These are phyloP conservation scores for Sporothrix luriei DNA, from an alignment of 2,329 filamentous ascomycete species.

Conservation along the genomic window DNA sequence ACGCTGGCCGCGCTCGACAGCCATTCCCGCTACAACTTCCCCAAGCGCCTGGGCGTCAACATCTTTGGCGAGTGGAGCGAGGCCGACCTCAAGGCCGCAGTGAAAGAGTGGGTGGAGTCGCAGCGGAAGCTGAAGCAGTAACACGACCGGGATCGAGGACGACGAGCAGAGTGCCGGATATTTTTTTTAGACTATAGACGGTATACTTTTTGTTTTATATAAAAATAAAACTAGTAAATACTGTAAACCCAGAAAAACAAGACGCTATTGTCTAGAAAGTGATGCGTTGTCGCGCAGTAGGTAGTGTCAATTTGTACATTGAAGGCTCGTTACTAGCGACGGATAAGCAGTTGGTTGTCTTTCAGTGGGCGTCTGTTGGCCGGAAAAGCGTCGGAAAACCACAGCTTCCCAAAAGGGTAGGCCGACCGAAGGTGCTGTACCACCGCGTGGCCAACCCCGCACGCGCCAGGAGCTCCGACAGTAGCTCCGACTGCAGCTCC, in stretches of 20 bases:
- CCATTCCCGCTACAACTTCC: conserved; percentile 58
- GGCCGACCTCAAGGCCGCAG: conserved; percentile 23
- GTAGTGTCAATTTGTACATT: background rate
- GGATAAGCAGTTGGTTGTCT: background rate
- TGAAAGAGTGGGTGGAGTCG: conserved; percentile 28
- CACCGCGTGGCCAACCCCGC: background rate
- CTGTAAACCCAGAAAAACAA: background rate
- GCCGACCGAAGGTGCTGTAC: background rate
- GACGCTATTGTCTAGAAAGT: background rate
- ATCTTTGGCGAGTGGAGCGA: conserved; percentile 38
- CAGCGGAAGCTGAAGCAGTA: conserved; percentile 25
- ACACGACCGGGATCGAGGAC: background rate
- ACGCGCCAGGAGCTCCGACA: conserved; percentile 4
- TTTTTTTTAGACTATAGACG: background rate
- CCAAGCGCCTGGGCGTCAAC: conserved; percentile 55
- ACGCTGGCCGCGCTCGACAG: conserved; percentile 57
- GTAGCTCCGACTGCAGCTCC: background rate
- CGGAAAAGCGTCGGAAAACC: conserved; percentile 29
- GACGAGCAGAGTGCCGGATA: background rate
- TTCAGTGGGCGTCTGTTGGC: background rate
- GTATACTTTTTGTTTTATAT: background rate
- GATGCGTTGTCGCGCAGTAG: background rate
- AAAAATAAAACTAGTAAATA: background rate
- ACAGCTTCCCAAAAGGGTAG: background rate
- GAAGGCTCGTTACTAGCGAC: background rate